These are phyloP conservation scores for Hypomyces perniciosus DNA, from an alignment of 2,329 filamentous ascomycete species.

Conservation along the genomic window DNA sequence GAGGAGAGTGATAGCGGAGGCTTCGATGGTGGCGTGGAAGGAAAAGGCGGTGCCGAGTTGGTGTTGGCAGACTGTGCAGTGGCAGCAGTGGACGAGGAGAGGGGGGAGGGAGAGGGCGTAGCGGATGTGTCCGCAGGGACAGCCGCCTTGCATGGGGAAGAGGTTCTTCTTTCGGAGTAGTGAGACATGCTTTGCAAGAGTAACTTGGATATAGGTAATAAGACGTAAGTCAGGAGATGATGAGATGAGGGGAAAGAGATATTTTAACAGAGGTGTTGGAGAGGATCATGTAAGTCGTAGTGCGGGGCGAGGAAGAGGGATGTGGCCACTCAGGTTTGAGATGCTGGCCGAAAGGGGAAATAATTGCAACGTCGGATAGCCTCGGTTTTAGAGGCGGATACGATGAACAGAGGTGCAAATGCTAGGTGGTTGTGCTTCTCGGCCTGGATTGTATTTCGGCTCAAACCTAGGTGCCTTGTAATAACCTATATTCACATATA, in stretches of 20 bases:
- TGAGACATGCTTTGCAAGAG: conserved; percentile 14
- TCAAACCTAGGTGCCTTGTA: no score
- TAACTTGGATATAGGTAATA: neutral
- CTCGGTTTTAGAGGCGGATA: no score
- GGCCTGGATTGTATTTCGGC: no score
- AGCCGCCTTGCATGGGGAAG: conserved; percentile 41
- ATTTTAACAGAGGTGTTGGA: neutral
- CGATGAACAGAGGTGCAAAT: no score
- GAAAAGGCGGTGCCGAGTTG: conserved; percentile 35
- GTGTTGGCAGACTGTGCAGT: conserved; percentile 41
- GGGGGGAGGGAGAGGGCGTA: conserved; percentile 57
- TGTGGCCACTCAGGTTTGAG: conserved; percentile 8
- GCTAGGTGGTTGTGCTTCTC: no score
- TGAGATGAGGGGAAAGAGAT: neutral
- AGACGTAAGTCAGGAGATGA: neutral
- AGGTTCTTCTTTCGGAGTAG: conserved; percentile 20
- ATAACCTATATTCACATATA: no score
- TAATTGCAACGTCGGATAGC: no score
- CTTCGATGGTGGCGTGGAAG: conserved; percentile 39
- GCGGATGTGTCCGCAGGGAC: conserved; percentile 64
- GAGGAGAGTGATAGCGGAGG: conserved; percentile 27
- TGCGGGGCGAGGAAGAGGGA: neutral
- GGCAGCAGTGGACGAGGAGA: conserved; percentile 40
- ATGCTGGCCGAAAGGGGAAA: conserved; percentile 5
- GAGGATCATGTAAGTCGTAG: neutral